phyloP scores from a whole-genome alignment of 177 flowering plant genomes.

The Vitis hybrid region DNA sequence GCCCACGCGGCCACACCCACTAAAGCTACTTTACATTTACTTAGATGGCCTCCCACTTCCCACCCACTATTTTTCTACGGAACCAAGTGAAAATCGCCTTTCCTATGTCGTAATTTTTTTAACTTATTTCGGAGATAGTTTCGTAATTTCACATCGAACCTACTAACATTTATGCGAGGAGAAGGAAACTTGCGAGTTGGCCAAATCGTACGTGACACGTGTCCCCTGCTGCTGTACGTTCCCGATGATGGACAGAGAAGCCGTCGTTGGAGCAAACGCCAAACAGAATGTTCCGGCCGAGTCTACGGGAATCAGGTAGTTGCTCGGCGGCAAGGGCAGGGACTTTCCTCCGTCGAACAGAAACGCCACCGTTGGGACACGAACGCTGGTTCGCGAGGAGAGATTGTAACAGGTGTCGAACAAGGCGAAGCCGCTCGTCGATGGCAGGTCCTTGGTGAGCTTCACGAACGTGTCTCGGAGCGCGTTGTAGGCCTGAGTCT shows the following conservation, averaged over 20 bases:
- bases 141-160: background rate
- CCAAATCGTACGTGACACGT: constrained; percentile 67
- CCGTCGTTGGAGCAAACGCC: constrained; percentile 79
- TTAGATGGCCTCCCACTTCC: too few relatives aligned
- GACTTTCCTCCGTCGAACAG: constrained; percentile 57
- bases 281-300: constrained; percentile 64
- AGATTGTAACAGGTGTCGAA: constrained; percentile 91
- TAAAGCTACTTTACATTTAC: too few relatives aligned
- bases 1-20: too few relatives aligned
- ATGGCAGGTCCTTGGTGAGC: constrained; percentile 29
- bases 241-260: constrained; percentile 75
- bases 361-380: constrained; percentile 73
- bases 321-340: constrained; percentile 52
- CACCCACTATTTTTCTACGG: too few relatives aligned
- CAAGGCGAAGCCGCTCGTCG: constrained; percentile 39
- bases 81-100: too few relatives aligned
- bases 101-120: too few relatives aligned
- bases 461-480: constrained; percentile 65
- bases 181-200: constrained; percentile 59
- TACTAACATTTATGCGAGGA: constrained; percentile 40
- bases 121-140: background rate
- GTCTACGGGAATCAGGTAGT: constrained; percentile 80
- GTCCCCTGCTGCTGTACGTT: constrained; percentile 93
- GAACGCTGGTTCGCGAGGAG: constrained; percentile 38
- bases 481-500: constrained; percentile 52